Percentiles rank a stretch among this genome's conserved stretches.
phyloP scores from a whole-genome alignment of 1,284 basidiomycete genomes.

The Lentinus polychrous region DNA sequence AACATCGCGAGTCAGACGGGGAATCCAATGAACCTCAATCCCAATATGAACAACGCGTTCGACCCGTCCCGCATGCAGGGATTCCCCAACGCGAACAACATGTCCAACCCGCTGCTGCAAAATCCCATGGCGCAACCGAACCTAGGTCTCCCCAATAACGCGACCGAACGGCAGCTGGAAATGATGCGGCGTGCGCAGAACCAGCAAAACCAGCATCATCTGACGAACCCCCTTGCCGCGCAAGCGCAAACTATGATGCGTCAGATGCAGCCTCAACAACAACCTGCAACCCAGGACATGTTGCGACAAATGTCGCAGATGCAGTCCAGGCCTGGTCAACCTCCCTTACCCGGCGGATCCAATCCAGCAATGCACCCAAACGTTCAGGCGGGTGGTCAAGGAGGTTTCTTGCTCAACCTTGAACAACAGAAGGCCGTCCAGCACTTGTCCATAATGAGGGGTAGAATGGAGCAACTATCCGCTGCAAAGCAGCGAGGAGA shows the following conservation, averaged over 20 bases:
- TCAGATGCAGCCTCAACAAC: constrained; percentile 6
- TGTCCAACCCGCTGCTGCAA: constrained; percentile 1
- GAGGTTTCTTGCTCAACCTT: too few species aligned
- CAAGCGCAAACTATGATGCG: not conserved
- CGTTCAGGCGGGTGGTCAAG: not conserved
- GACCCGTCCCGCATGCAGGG: constrained; percentile 2
- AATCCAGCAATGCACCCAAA: not conserved
- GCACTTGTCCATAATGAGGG: too few species aligned
- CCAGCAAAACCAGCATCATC: constrained; percentile 24
- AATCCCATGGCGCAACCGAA: too few species aligned
- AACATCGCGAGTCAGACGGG: not conserved
- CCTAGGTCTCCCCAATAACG: not conserved
- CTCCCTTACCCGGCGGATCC: not conserved
- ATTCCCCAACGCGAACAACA: constrained; percentile 7
- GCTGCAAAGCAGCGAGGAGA: too few species aligned
- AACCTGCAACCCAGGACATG: constrained; percentile 9
- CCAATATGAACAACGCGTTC: constrained; percentile 4
- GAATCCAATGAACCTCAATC: not conserved
- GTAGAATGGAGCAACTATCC: too few species aligned
- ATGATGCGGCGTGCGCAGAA: constrained; percentile 29
- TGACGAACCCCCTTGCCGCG: too few species aligned
- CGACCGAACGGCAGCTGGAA: constrained; percentile 2
- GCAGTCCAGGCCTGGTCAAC: not conserved
- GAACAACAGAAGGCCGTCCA: too few species aligned
- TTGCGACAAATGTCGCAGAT: constrained; percentile 25